Conservation (phyloP, 371 early-diverging fungal species). For the Saksenaea vasiformis region DNA sequence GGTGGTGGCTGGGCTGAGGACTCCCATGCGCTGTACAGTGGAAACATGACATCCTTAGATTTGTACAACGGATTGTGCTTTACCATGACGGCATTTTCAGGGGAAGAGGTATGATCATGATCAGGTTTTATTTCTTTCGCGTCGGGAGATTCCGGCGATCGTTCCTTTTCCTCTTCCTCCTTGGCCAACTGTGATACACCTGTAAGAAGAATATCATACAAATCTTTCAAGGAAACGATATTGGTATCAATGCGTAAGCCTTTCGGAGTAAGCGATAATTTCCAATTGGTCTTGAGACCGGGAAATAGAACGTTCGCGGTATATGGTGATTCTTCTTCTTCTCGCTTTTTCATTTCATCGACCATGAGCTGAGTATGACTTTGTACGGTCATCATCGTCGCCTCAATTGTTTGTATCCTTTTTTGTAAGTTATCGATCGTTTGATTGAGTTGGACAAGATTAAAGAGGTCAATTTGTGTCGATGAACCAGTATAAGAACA, state of each 20-base stretch:
- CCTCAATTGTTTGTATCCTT: slow-evolving; percentile 36
- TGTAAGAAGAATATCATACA: slow-evolving; percentile 42
- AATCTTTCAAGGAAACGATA: slow-evolving; percentile 40
- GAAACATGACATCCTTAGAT: slow-evolving; percentile 37
- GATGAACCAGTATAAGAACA: slow-evolving; percentile 52
- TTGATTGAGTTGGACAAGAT: slow-evolving; percentile 44
- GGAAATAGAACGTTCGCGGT: not conserved
- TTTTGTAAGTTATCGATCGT: slow-evolving; percentile 37
- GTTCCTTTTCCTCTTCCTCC: not conserved
- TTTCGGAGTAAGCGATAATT: slow-evolving; percentile 38
- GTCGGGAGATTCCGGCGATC: not conserved
- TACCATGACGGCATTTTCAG: slow-evolving; percentile 28
- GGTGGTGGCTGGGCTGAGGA: slow-evolving; percentile 10
- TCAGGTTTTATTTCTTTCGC: not conserved
- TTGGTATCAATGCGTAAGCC: slow-evolving; percentile 48
- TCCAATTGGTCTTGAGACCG: slow-evolving; percentile 35
- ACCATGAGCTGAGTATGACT: slow-evolving; percentile 37
- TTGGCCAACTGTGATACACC: slow-evolving; percentile 33
- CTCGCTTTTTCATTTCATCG: slow-evolving; percentile 23
- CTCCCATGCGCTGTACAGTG: slow-evolving; percentile 53
- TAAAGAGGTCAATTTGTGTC: slow-evolving; percentile 52
- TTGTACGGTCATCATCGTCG: slow-evolving; percentile 29
- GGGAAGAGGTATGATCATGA: slow-evolving; percentile 6
- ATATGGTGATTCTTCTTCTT: slow-evolving; percentile 4
- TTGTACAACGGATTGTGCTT: slow-evolving; percentile 42